Conservation (phyloP, 768 basidiomycete species). For the Psilocybe cyanescens region DNA sequence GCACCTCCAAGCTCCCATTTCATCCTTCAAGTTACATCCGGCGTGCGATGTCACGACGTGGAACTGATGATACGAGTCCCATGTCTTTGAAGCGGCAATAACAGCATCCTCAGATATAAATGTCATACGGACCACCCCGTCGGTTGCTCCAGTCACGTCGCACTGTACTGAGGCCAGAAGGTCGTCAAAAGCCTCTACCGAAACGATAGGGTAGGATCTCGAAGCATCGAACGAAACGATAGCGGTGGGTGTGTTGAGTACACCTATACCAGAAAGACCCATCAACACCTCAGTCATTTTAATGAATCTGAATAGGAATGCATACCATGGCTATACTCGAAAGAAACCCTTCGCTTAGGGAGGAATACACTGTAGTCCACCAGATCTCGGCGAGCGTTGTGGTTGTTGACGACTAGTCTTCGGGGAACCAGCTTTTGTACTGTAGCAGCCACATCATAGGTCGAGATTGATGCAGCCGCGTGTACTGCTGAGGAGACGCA, state of each 20-base stretch:
- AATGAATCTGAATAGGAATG: background rate
- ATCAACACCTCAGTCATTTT: too few relatives aligned
- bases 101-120: background rate
- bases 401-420: background rate
- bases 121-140: background rate
- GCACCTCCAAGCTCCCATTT: slow-evolving; percentile 6
- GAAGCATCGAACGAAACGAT: slow-evolving; percentile 3
- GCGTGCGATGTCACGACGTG: background rate
- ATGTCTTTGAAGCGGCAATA: background rate
- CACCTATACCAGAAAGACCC: background rate
- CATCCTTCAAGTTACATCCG: background rate
- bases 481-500: background rate
- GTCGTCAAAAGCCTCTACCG: background rate
- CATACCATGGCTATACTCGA: slow-evolving; percentile 1
- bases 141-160: background rate
- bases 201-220: background rate
- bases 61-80: background rate
- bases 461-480: background rate
- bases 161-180: background rate
- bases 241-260: background rate
- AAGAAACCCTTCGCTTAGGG: background rate
- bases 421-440: background rate
- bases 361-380: background rate
- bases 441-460: background rate
- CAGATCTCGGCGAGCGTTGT: background rate